Conservation (phyloP, 306 rosid species). For the Biancaea sappan region DNA sequence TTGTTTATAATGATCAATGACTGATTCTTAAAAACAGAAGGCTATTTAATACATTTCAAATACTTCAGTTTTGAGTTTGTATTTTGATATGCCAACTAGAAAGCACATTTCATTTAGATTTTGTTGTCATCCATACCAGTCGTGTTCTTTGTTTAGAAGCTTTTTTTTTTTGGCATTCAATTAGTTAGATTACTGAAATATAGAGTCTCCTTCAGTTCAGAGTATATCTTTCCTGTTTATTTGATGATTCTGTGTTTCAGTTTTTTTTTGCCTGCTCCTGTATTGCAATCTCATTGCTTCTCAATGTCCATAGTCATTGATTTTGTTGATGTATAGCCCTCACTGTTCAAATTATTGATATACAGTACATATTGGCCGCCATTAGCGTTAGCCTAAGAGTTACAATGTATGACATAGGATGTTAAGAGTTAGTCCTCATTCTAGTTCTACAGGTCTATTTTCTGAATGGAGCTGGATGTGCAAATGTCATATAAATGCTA, state of each 20-base stretch:
- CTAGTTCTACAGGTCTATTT: too few relatives aligned
- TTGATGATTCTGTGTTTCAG: background rate
- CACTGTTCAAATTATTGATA: background rate
- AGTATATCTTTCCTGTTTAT: background rate
- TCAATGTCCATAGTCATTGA: constrained; percentile 17
- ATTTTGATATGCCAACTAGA: background rate
- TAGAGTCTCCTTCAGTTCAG: background rate
- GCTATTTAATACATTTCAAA: background rate
- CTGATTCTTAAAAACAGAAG: background rate
- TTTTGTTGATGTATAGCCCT: background rate
- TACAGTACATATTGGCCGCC: background rate
- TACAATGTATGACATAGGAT: too few relatives aligned
- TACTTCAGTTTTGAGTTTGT: background rate
- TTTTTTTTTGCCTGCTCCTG: background rate
- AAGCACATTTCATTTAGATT: background rate
- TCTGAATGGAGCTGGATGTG: too few relatives aligned
- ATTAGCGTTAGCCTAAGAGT: too few relatives aligned
- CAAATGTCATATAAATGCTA: background rate
- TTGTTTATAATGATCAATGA: too few relatives aligned
- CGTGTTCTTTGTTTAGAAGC: background rate
- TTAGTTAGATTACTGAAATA: background rate
- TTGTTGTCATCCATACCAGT: background rate
- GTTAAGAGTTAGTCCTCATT: too few relatives aligned
- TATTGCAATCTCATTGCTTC: constrained; percentile 23
- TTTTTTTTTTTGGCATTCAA: background rate